These are phyloP conservation scores for Kokia cookei DNA, from an alignment of 441 rosid genomes.

Conservation along the genomic window DNA sequence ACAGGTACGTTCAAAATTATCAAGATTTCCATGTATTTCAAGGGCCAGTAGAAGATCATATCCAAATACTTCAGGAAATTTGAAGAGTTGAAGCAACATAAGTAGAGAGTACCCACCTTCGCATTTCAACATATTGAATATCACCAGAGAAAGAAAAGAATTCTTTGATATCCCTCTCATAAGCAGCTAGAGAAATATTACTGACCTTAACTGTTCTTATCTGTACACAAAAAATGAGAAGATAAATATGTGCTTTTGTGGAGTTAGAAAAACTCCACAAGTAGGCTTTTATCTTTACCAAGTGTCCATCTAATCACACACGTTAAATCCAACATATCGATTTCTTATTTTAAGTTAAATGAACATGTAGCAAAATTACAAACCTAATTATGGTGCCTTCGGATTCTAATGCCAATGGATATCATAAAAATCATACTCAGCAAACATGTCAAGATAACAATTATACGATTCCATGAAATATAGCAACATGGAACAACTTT, in stretches of 20 bases:
- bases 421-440: not conserved
- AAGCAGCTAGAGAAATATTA: constrained; percentile 44
- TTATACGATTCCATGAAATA: not conserved
- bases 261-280: not conserved
- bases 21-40: not conserved
- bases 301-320: not conserved
- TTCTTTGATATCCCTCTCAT: constrained; percentile 44
- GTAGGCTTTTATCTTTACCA: not conserved
- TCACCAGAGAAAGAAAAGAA: constrained; percentile 74
- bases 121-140: constrained; percentile 50
- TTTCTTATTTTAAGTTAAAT: not conserved
- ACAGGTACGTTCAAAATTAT: not conserved
- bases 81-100: not conserved
- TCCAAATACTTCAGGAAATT: not conserved
- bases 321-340: not conserved
- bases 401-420: not conserved
- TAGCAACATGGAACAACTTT: not conserved
- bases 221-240: constrained; percentile 24
- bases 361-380: not conserved
- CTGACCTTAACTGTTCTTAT: constrained; percentile 54
- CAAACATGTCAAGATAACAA: not conserved
- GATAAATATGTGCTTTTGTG: not conserved
- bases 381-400: not conserved
- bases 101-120: constrained; percentile 26
- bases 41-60: not conserved